Evolutionary conservation across 305 asterid species (phyloP).

Genomic region (Fraxinus dipetala): DNA sequence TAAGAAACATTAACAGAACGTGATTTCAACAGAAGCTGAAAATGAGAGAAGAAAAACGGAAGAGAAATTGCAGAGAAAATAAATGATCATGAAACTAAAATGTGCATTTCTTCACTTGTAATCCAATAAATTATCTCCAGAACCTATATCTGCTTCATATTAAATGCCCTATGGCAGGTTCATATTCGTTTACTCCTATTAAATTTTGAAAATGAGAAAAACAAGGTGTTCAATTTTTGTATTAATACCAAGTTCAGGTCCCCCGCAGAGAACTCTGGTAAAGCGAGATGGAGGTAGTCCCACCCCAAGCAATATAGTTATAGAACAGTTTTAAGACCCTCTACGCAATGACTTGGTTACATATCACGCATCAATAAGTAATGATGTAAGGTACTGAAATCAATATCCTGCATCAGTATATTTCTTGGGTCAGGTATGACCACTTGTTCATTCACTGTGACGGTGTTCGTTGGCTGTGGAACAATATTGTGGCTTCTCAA

Average conservation of each 20-base stretch:
- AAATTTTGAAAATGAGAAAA: neutral
- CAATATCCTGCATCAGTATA: constrained; percentile 12
- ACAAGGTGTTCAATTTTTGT: neutral
- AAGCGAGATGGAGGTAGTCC: neutral
- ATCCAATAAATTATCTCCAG: constrained; percentile 1
- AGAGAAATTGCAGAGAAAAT: neutral
- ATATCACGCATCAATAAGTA: constrained; percentile 20
- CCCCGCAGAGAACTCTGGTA: neutral
- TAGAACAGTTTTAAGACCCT: constrained; percentile 13
- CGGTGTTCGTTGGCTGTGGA: too few species aligned
- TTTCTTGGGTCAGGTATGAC: constrained; percentile 15
- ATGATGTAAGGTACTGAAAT: constrained; percentile 3
- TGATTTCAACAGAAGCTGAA: neutral
- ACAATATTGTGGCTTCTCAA: too few species aligned
- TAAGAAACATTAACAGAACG: neutral
- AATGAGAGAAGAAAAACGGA: neutral
- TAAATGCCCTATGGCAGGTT: neutral
- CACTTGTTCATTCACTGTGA: too few species aligned
- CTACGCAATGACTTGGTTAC: constrained; percentile 16
- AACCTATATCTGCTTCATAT: neutral
- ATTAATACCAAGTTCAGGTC: constrained; percentile 19
- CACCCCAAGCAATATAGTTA: constrained; percentile 4
- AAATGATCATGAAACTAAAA: neutral
- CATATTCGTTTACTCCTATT: neutral
- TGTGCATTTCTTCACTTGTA: neutral